Evolutionary conservation across 2,329 filamentous ascomycete species (phyloP).

Genomic region (Monilinia aucupariae): DNA sequence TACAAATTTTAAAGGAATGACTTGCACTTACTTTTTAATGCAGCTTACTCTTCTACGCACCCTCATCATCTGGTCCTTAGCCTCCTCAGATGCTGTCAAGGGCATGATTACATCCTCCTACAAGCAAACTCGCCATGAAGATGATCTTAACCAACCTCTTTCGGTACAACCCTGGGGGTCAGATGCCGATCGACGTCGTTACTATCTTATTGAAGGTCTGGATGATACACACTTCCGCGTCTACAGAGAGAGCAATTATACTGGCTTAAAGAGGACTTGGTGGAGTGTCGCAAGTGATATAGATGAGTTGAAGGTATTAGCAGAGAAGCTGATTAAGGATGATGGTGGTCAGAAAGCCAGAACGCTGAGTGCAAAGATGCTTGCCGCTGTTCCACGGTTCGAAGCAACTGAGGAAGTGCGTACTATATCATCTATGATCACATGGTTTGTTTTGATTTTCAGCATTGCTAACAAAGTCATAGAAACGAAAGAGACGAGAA

Average conservation of each 20-base stretch:
- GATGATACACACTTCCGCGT: slow-evolving; percentile 92
- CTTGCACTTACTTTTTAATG: slow-evolving; percentile 1
- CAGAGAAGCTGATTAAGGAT: slow-evolving; percentile 66
- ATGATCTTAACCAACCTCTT: slow-evolving; percentile 74
- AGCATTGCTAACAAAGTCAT: slow-evolving; percentile 16
- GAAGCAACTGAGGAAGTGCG: slow-evolving; percentile 84
- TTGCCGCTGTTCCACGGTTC: slow-evolving; percentile 76
- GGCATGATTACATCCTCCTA: slow-evolving; percentile 79
- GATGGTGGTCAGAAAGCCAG: slow-evolving; percentile 80
- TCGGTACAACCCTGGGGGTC: slow-evolving; percentile 88
- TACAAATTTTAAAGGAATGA: not conserved
- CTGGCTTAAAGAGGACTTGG: slow-evolving; percentile 73
- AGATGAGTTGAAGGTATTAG: slow-evolving; percentile 72
- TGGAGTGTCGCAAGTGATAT: slow-evolving; percentile 89
- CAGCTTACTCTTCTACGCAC: slow-evolving; percentile 42
- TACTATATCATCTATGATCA: not conserved
- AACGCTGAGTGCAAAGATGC: slow-evolving; percentile 71
- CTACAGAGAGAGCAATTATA: slow-evolving; percentile 87
- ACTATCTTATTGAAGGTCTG: slow-evolving; percentile 87
- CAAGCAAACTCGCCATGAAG: slow-evolving; percentile 77
- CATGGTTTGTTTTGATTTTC: slow-evolving; percentile 18
- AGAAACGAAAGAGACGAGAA: slow-evolving; percentile 91
- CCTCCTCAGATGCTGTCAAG: slow-evolving; percentile 79
- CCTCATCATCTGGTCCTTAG: slow-evolving; percentile 81
- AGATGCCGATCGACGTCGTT: slow-evolving; percentile 85